Conservation (phyloP, 1,139 yeast species). For the Suhomyces atakaporum region DNA sequence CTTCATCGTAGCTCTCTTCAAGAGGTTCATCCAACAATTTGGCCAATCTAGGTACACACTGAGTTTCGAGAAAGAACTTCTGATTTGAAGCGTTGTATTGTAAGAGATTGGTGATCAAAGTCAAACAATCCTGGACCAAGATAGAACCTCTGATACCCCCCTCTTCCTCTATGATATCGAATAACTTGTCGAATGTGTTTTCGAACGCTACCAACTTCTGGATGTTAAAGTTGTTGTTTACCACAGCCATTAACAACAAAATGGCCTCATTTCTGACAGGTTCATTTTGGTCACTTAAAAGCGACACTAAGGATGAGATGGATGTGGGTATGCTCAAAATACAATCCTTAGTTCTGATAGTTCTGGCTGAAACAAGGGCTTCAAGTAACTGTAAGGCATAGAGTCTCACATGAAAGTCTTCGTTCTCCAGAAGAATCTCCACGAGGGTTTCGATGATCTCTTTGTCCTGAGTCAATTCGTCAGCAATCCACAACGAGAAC, state of each 20-base stretch:
- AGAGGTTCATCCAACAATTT: conserved; percentile 61
- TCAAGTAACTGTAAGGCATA: conserved; percentile 85
- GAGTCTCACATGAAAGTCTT: conserved; percentile 73
- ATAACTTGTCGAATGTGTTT: conserved; percentile 81
- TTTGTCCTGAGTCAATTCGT: conserved; percentile 76
- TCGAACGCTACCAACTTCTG: conserved; percentile 95
- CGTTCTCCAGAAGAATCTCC: conserved; percentile 50
- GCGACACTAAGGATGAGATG: conserved; percentile 68
- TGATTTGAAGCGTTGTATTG: conserved; percentile 90
- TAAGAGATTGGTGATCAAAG: conserved; percentile 69
- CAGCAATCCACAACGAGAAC: conserved; percentile 93
- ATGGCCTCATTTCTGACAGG: conserved; percentile 91
- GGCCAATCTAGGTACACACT: conserved; percentile 67
- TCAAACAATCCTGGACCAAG: conserved; percentile 85
- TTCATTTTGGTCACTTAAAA: conserved; percentile 74
- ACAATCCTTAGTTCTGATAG: conserved; percentile 71
- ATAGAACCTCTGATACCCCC: conserved; percentile 93
- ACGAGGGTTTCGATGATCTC: conserved; percentile 61
- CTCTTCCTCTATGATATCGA: conserved; percentile 76
- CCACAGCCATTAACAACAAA: conserved; percentile 78
- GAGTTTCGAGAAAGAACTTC: conserved; percentile 82
- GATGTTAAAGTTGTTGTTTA: conserved; percentile 78
- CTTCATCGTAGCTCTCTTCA: conserved; percentile 16
- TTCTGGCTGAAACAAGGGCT: conserved; percentile 78
- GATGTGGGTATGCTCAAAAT: conserved; percentile 78